phyloP scores from a whole-genome alignment of 192 early-diverging fungal species.

The Mortierella antarctica region DNA sequence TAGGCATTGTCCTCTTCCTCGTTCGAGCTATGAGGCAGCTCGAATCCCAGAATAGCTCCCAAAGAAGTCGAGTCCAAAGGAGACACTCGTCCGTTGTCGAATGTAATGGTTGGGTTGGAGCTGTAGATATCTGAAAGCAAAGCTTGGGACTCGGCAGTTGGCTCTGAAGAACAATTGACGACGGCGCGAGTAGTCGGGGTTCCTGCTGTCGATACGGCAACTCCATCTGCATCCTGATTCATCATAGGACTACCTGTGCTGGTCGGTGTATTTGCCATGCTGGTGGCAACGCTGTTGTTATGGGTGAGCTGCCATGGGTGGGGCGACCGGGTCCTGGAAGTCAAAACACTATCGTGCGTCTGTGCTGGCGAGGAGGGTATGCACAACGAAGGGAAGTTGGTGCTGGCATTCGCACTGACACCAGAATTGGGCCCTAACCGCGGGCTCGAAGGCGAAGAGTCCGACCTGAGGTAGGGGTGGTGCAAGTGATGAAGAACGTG shows the following conservation, averaged over 20 bases:
- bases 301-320: conserved; percentile 35
- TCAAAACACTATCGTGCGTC: conserved; percentile 33
- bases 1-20: conserved; percentile 52
- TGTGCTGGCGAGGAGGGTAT: conserved; percentile 49
- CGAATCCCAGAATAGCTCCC: conserved; percentile 50
- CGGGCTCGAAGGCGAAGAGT: conserved; percentile 44
- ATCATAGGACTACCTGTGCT: conserved; percentile 25
- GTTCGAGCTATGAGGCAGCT: conserved; percentile 46
- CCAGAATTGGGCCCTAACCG: conserved; percentile 16
- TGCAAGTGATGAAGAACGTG: conserved; percentile 50
- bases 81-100: conserved; percentile 41
- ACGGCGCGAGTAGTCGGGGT: not conserved
- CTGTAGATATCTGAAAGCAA: conserved; percentile 48
- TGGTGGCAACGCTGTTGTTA: conserved; percentile 45
- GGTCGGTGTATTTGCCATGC: conserved; percentile 34
- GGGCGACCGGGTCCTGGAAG: conserved; percentile 28
- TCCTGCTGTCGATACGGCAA: not conserved
- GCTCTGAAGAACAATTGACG: conserved; percentile 45
- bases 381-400: conserved; percentile 43
- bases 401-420: conserved; percentile 1
- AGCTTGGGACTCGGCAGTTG: conserved; percentile 34
- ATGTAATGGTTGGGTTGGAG: conserved; percentile 47
- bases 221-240: conserved; percentile 29
- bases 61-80: conserved; percentile 48
- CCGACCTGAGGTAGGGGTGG: conserved; percentile 44